These are phyloP conservation scores for Exidia glandulosa DNA, from an alignment of 768 basidiomycete species.

Conservation along the genomic window DNA sequence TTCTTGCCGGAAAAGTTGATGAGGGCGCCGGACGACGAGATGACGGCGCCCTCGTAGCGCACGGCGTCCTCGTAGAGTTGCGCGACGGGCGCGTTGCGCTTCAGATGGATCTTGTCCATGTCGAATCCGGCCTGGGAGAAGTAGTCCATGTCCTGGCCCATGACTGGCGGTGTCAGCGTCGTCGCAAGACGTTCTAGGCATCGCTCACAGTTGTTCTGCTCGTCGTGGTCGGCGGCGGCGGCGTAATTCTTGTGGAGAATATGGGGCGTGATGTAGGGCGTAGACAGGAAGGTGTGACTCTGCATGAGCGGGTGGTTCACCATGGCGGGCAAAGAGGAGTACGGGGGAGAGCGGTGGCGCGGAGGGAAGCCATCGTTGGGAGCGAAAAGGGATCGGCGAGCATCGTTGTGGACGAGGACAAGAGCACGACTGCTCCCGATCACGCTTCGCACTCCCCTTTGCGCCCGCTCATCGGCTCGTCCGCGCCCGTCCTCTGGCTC, in stretches of 20 bases:
- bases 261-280: slow-evolving; percentile 81
- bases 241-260: slow-evolving; percentile 84
- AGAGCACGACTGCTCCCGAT: too few relatives aligned
- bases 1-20: slow-evolving; percentile 99
- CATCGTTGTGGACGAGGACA: too few relatives aligned
- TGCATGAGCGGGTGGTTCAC: slow-evolving; percentile 37
- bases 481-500: too few relatives aligned
- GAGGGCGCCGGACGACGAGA: slow-evolving; percentile 88
- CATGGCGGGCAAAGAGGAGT: too few relatives aligned
- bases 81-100: slow-evolving; percentile 84
- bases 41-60: slow-evolving; percentile 96
- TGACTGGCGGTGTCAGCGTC: slow-evolving; percentile 39
- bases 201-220: slow-evolving; percentile 12
- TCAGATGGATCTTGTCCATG: slow-evolving; percentile 93
- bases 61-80: slow-evolving; percentile 96
- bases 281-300: slow-evolving; percentile 25
- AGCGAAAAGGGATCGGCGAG: too few relatives aligned
- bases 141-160: slow-evolving; percentile 88
- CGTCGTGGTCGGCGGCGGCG: slow-evolving; percentile 57
- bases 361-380: too few relatives aligned
- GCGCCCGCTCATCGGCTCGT: too few relatives aligned
- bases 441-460: too few relatives aligned
- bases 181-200: not conserved
- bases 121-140: slow-evolving; percentile 99
- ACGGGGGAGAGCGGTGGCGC: too few relatives aligned